phyloP scores from a whole-genome alignment of 768 basidiomycete species.

The Aureoboletus auriporus region DNA sequence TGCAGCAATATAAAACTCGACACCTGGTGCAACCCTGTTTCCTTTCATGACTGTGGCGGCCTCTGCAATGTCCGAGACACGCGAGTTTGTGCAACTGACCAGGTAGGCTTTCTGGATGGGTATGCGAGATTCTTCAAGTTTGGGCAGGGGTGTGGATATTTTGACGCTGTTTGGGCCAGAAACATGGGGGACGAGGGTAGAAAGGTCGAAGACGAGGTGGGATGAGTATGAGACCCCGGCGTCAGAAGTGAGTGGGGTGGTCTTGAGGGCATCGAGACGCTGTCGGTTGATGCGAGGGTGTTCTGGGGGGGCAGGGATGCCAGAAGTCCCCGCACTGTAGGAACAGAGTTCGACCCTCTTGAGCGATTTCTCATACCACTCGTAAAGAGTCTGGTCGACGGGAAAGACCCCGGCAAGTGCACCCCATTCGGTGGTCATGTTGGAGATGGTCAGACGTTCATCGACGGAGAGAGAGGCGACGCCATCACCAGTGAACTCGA shows the following conservation, averaged over 20 bases:
- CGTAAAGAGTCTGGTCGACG: conserved; percentile 72
- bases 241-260: conserved; percentile 61
- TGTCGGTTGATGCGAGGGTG: conserved; percentile 84
- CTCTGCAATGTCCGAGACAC: conserved; percentile 89
- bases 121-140: conserved; percentile 69
- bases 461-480: conserved; percentile 75
- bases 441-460: conserved; percentile 93
- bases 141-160: conserved; percentile 86
- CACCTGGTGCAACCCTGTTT: conserved; percentile 75
- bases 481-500: conserved; percentile 94
- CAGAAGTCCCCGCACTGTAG: conserved; percentile 48
- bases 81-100: conserved; percentile 96
- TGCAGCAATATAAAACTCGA: conserved; percentile 97
- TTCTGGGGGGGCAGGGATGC: conserved; percentile 64
- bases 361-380: conserved; percentile 81
- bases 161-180: conserved; percentile 99
- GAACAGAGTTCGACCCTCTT: conserved; percentile 72
- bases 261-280: conserved; percentile 64
- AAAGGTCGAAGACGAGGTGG: conserved; percentile 87
- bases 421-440: conserved; percentile 99
- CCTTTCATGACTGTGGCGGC: conserved; percentile 89
- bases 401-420: conserved; percentile 96
- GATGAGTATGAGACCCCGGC: conserved; percentile 75
- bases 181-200: conserved; percentile 90
- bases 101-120: conserved; percentile 96